Percentiles rank a stretch among this genome's conserved stretches.
phyloP scores from a whole-genome alignment of 2,329 filamentous ascomycete genomes.

The Seiridium cupressi region DNA sequence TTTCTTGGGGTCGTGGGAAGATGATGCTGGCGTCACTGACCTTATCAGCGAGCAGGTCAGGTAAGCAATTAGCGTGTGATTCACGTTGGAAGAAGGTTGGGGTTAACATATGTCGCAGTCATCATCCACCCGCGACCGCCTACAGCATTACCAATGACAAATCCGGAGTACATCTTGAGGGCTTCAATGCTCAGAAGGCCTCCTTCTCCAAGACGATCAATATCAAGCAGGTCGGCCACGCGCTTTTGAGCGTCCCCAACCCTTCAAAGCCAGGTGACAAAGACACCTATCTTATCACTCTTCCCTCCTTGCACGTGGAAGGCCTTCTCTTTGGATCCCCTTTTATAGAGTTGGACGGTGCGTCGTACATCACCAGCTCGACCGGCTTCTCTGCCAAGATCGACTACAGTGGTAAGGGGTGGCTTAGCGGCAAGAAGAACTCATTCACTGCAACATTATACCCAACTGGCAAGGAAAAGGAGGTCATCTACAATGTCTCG shows the following conservation, averaged over 20 bases:
- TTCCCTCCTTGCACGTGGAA: slow-evolving; percentile 46
- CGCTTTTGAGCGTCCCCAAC: slow-evolving; percentile 45
- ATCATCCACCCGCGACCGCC: slow-evolving; percentile 53
- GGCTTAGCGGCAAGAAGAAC: slow-evolving; percentile 44
- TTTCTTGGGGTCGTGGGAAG: slow-evolving; percentile 35
- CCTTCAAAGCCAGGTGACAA: slow-evolving; percentile 30
- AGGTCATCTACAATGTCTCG: slow-evolving; percentile 33
- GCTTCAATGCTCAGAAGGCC: slow-evolving; percentile 52
- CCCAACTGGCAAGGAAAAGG: slow-evolving; percentile 33
- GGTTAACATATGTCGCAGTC: slow-evolving; percentile 22
- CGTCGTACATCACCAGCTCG: slow-evolving; percentile 43
- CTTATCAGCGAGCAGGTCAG: slow-evolving; percentile 45
- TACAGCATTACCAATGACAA: slow-evolving; percentile 44
- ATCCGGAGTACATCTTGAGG: slow-evolving; percentile 44
- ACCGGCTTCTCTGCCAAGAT: slow-evolving; percentile 45
- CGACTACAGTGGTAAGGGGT: slow-evolving; percentile 43
- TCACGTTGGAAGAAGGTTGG: not conserved
- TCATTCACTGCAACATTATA: slow-evolving; percentile 43
- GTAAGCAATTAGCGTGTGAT: slow-evolving; percentile 16
- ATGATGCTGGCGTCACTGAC: slow-evolving; percentile 26
- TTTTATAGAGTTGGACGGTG: slow-evolving; percentile 46
- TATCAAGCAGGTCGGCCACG: slow-evolving; percentile 49
- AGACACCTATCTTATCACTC: slow-evolving; percentile 47
- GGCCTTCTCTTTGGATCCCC: slow-evolving; percentile 45
- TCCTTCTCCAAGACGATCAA: slow-evolving; percentile 48